Evolutionary conservation across 352 stramenopile genomes (phyloP).

Genomic region (Phytophthora pinifolia): DNA sequence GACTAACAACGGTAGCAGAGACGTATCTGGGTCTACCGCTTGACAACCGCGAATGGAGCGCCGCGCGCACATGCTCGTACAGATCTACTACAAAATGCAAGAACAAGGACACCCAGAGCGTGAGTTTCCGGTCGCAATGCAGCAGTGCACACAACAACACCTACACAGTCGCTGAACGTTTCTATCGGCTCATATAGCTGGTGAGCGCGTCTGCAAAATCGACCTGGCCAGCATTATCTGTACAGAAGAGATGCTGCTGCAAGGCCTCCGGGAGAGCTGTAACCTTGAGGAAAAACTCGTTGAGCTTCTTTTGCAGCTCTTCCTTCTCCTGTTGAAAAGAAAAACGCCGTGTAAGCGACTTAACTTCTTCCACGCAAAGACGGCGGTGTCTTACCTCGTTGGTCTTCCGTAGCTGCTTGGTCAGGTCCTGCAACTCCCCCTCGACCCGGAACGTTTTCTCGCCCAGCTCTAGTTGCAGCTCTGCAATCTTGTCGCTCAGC

Average conservation of each 20-base stretch:
- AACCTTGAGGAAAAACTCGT: constrained; percentile 76
- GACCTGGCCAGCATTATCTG: constrained; percentile 37
- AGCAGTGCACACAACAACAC: constrained; percentile 41
- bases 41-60: constrained; percentile 79
- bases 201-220: constrained; percentile 73
- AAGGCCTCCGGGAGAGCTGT: constrained; percentile 64
- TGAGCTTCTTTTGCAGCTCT: constrained; percentile 78
- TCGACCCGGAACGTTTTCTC: constrained; percentile 71
- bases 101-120: constrained; percentile 28
- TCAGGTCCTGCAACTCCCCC: constrained; percentile 54
- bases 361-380: not conserved
- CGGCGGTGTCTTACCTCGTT: constrained; percentile 47
- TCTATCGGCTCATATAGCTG: constrained; percentile 73
- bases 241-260: constrained; percentile 74
- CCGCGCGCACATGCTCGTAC: constrained; percentile 62
- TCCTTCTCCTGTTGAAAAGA: constrained; percentile 60
- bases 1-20: constrained; percentile 51
- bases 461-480: constrained; percentile 55
- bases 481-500: constrained; percentile 40
- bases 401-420: constrained; percentile 56
- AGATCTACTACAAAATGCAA: constrained; percentile 60
- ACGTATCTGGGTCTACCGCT: constrained; percentile 61
- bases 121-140: constrained; percentile 29
- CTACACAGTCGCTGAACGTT: too few relatives aligned
- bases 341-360: not conserved